Conservation (phyloP, 2,329 filamentous ascomycete species). For the Phyllosticta ampelicida region DNA sequence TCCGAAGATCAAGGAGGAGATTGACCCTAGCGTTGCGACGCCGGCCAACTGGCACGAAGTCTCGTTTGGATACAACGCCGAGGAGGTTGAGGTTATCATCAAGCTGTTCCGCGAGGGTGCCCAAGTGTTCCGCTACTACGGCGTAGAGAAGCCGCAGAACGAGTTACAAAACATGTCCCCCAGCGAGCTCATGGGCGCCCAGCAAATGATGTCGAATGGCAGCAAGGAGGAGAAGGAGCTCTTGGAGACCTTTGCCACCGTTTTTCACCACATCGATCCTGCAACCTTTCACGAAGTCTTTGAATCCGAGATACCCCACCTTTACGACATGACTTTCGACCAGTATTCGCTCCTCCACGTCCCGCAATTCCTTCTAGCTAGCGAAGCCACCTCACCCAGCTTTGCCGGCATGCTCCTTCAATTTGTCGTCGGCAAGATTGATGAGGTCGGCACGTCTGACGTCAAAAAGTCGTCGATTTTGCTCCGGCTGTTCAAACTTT, state of each 20-base stretch:
- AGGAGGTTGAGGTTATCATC: constrained; percentile 92
- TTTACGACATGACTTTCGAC: constrained; percentile 97
- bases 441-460: constrained; percentile 86
- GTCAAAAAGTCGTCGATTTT: constrained; percentile 88
- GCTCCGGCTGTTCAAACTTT: constrained; percentile 88
- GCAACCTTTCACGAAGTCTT: constrained; percentile 99
- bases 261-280: constrained; percentile 97
- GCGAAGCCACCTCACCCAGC: constrained; percentile 91
- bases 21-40: constrained; percentile 61
- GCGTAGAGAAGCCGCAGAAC: constrained; percentile 65
- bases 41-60: constrained; percentile 91
- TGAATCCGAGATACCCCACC: constrained; percentile 87
- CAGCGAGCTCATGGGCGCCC: constrained; percentile 85
- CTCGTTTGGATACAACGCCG: constrained; percentile 90
- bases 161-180: constrained; percentile 70
- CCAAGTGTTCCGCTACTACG: constrained; percentile 94
- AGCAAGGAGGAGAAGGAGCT: constrained; percentile 96
- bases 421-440: constrained; percentile 93
- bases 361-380: constrained; percentile 97
- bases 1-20: constrained; percentile 39
- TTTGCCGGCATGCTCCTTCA: constrained; percentile 97
- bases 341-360: constrained; percentile 90
- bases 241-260: constrained; percentile 92
- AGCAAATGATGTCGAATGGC: constrained; percentile 78
- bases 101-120: constrained; percentile 96